Evolutionary conservation across 2,329 filamentous ascomycete genomes (phyloP), one percentile per base, ranked within the genome.

Genomic region (Hypoxylon sp.): DNA sequence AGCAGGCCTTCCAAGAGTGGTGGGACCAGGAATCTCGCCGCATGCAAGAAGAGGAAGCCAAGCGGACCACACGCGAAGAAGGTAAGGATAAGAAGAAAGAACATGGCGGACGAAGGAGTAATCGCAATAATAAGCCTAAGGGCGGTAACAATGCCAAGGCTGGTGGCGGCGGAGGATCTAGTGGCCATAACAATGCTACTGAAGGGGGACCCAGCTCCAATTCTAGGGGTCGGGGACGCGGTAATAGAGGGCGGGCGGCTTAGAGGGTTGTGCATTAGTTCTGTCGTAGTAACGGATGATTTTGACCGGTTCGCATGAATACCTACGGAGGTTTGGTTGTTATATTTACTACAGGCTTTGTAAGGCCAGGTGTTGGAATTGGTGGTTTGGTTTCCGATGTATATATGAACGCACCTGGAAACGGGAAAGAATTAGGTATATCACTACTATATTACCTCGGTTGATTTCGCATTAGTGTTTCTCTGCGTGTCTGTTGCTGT

Each of bases 1-100:
- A 99, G 71, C 94, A 99, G 67, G 91, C 91, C 41, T 99, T 99
- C 68, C 90, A 97, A 68, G 87, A 95, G 68, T 96, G 92, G 91
- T 96, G 91, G 91, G 90, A 95, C 60, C 86, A 89, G 56, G 92
- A 96, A 70, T 91, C 87, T 63, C 80, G 80, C 52, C 79, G 89
- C 19, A 82, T 88, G 26, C 86, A 87, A 58, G 83, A 87, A 60
- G 84, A 84, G 54, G 81, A 82, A 55, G 77, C 78, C 2, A 66
- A 72, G 32, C 69, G 73, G 38, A 65, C 69, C 16, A 66, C 66
- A 23, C 71, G 70, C 50, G 71, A 73, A 32, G 74, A 79, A 60
- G 76, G 75, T 8, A 73, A 75, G 44, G 74, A 69, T 46, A 71
- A 69, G 62, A 67, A 48, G 62, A 70, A 62, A 42, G 60, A 62